Conservation (phyloP, 257 asterid species). For the Solanum tarapatanum region DNA sequence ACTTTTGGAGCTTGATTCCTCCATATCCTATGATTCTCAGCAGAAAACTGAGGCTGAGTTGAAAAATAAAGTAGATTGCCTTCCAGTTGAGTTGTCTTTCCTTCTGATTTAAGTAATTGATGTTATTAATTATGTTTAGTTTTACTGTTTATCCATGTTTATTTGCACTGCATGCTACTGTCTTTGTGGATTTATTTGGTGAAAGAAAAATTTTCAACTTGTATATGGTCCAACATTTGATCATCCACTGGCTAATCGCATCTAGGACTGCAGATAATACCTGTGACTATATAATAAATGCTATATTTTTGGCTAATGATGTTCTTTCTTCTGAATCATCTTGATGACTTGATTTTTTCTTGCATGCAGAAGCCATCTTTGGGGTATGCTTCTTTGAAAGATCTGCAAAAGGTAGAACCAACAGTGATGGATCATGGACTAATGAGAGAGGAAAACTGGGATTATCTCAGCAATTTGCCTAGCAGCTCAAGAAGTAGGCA, state of each 20-base stretch:
- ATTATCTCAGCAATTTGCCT: conserved; percentile 24
- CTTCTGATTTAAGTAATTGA: not conserved
- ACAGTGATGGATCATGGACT: conserved; percentile 36
- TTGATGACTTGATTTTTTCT: not conserved
- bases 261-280: not conserved
- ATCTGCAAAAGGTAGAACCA: conserved; percentile 36
- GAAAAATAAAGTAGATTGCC: conserved; percentile 39
- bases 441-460: conserved; percentile 42
- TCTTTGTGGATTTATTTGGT: not conserved
- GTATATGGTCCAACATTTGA: not conserved
- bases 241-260: not conserved
- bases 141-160: not conserved
- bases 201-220: not conserved
- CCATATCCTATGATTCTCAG: conserved; percentile 43
- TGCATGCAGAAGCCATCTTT: conserved; percentile 38
- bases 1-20: conserved; percentile 79
- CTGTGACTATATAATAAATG: not conserved
- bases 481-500: conserved; percentile 45
- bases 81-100: conserved; percentile 56
- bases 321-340: not conserved
- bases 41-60: conserved; percentile 43
- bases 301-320: not conserved
- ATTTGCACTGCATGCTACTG: not conserved
- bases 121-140: not conserved
- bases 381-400: conserved; percentile 30